These are phyloP conservation scores for Ustilago curta DNA, from an alignment of 1,284 basidiomycete species.

Conservation along the genomic window DNA sequence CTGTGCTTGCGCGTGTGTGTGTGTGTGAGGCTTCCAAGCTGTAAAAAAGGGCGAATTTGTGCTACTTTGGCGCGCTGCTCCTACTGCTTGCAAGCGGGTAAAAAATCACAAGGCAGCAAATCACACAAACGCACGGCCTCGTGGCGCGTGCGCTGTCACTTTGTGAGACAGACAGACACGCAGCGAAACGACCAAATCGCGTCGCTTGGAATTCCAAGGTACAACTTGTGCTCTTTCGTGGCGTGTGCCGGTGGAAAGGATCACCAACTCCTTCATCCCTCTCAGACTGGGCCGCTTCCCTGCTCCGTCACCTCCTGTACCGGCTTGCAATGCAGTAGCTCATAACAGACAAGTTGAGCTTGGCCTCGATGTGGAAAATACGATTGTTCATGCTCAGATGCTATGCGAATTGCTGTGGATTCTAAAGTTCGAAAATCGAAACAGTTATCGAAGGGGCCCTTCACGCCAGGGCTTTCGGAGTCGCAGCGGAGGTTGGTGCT, in stretches of 20 bases:
- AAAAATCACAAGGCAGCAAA: conserved; percentile 11
- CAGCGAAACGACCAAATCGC: conserved; percentile 14
- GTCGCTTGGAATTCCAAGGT: conserved; percentile 8
- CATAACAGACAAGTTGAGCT: neutral
- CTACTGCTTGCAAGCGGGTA: conserved; percentile 16
- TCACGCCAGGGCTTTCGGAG: conserved; percentile 13
- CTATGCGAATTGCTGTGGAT: conserved; percentile 8
- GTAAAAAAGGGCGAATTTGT: neutral
- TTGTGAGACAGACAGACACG: conserved; percentile 18
- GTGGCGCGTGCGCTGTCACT: conserved; percentile 37
- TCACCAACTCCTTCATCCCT: neutral
- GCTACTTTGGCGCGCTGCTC: conserved; percentile 34
- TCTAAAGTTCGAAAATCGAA: neutral
- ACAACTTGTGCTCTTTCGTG: conserved; percentile 4
- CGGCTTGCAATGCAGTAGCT: neutral
- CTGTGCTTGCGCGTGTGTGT: too few relatives aligned
- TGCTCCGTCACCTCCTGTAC: neutral
- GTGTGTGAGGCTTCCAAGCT: conserved; percentile 21
- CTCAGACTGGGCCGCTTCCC: neutral
- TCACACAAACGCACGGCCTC: conserved; percentile 10
- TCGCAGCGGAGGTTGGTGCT: neutral
- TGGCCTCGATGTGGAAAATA: neutral
- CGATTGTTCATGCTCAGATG: conserved; percentile 27
- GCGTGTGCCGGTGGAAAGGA: neutral
- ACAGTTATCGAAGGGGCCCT: neutral